Conservation (phyloP, 495 filamentous ascomycete genomes). For the Xylaria bambusicola region DNA sequence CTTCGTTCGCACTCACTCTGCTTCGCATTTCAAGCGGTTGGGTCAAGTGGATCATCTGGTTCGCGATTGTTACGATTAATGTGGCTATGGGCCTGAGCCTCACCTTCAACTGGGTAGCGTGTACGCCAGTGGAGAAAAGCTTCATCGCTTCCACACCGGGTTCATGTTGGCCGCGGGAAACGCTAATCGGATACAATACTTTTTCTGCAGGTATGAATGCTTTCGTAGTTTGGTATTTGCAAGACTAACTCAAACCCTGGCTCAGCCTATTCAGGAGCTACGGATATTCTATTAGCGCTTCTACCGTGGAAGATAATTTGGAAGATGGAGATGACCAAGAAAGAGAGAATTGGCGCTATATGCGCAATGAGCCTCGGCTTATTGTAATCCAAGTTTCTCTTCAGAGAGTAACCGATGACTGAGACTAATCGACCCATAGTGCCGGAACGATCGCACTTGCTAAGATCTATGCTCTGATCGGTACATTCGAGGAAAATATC, state of each 20-base stretch:
- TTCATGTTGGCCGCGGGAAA: slow-evolving; percentile 27
- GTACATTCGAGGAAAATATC: slow-evolving; percentile 10
- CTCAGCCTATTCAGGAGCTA: slow-evolving; percentile 34
- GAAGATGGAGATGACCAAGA: slow-evolving; percentile 37
- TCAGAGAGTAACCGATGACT: too few species aligned
- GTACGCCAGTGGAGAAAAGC: slow-evolving; percentile 30
- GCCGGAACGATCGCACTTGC: slow-evolving; percentile 32
- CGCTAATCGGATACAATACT: slow-evolving; percentile 37
- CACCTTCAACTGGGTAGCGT: slow-evolving; percentile 31
- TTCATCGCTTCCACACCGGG: slow-evolving; percentile 17
- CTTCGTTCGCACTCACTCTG: slow-evolving; percentile 36
- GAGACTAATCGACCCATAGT: slow-evolving; percentile 7
- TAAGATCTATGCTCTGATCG: slow-evolving; percentile 37
- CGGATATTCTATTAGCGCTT: slow-evolving; percentile 39
- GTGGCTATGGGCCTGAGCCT: slow-evolving; percentile 23
- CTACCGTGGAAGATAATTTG: slow-evolving; percentile 43
- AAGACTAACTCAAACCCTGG: background rate
- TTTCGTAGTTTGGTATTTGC: background rate
- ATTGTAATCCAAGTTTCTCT: slow-evolving; percentile 18
- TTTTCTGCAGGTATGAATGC: slow-evolving; percentile 31
- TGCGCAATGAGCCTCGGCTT: slow-evolving; percentile 44
- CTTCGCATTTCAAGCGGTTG: slow-evolving; percentile 32
- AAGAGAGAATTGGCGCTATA: slow-evolving; percentile 38
- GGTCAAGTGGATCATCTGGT: slow-evolving; percentile 26
- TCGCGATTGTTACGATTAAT: slow-evolving; percentile 35